A percentile compares a stretch with the other conserved stretches of the same genome.
Evolutionary conservation across 805 yeast genomes (phyloP).

Genomic region (Candida hispaniensis): DNA sequence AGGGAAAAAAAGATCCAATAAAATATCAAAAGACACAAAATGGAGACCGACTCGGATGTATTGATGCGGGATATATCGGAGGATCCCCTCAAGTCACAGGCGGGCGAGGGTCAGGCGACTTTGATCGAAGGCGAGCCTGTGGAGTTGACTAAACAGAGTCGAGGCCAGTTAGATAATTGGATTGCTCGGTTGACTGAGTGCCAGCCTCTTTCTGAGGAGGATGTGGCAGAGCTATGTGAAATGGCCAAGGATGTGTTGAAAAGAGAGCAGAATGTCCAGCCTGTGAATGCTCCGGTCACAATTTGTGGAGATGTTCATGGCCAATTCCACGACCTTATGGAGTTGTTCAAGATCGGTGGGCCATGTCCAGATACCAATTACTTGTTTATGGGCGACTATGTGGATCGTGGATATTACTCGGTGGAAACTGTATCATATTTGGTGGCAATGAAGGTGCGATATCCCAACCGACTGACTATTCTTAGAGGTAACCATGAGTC

Average conservation of each 20-base stretch:
- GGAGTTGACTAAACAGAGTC: slow-evolving; percentile 35
- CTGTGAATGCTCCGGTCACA: slow-evolving; percentile 89
- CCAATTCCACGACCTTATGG: slow-evolving; percentile 93
- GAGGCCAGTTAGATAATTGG: slow-evolving; percentile 79
- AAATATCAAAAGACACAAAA: slow-evolving; percentile 13
- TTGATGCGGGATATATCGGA: slow-evolving; percentile 31
- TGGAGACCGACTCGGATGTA: slow-evolving; percentile 33
- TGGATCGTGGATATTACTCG: slow-evolving; percentile 79
- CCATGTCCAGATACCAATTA: slow-evolving; percentile 91
- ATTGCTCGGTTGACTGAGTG: slow-evolving; percentile 71
- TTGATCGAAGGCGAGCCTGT: slow-evolving; percentile 49
- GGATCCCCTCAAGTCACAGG: slow-evolving; percentile 35
- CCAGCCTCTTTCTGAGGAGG: slow-evolving; percentile 74
- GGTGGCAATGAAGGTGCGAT: slow-evolving; percentile 90
- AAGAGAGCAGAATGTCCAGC: slow-evolving; percentile 89
- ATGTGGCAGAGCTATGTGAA: slow-evolving; percentile 68
- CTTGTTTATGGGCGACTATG: slow-evolving; percentile 82
- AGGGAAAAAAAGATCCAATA: not conserved
- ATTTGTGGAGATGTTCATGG: slow-evolving; percentile 98
- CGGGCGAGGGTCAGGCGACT: slow-evolving; percentile 16
- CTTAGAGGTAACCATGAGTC: slow-evolving; percentile 94
- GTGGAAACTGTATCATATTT: slow-evolving; percentile 87
- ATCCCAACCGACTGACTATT: slow-evolving; percentile 85
- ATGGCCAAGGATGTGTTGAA: slow-evolving; percentile 89
- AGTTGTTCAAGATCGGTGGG: slow-evolving; percentile 88